Percentiles rank a stretch among this genome's conserved stretches.
phyloP scores from a whole-genome alignment of 2,329 filamentous ascomycete species.

The Zymoseptoria pseudotritici region DNA sequence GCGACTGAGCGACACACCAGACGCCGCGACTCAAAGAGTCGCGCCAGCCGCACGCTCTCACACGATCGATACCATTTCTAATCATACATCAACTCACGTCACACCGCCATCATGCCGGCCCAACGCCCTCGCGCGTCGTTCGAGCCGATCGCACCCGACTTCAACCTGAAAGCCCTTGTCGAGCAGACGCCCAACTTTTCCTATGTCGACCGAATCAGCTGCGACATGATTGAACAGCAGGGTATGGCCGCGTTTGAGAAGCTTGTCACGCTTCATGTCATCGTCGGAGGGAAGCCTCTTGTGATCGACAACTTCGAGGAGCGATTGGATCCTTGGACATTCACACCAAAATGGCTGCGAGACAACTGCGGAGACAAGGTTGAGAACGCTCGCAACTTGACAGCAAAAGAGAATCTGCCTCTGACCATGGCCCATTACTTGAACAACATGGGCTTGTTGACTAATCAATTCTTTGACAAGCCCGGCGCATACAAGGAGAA shows the following conservation, averaged over 20 bases:
- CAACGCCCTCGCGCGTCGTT: constrained; percentile 80
- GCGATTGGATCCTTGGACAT: constrained; percentile 66
- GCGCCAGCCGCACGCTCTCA: neutral
- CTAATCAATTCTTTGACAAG: constrained; percentile 67
- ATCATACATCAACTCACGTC: neutral
- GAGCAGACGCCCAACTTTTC: constrained; percentile 76
- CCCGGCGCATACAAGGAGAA: constrained; percentile 69
- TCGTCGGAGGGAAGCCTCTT: constrained; percentile 76
- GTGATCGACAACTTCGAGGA: constrained; percentile 85
- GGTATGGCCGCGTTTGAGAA: constrained; percentile 77
- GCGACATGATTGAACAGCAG: constrained; percentile 67
- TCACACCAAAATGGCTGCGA: constrained; percentile 73
- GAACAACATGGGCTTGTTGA: constrained; percentile 73
- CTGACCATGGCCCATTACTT: constrained; percentile 89
- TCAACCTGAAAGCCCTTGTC: constrained; percentile 70
- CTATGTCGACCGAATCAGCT: constrained; percentile 74
- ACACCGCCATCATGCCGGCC: constrained; percentile 56
- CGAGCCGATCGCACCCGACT: constrained; percentile 78
- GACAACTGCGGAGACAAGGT: constrained; percentile 71
- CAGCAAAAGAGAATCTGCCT: constrained; percentile 62
- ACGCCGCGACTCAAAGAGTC: neutral
- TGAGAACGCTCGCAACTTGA: constrained; percentile 78
- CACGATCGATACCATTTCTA: neutral
- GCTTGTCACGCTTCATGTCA: constrained; percentile 73
- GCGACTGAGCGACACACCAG: neutral